Conservation (phyloP, 306 rosid species). For the Alnus rubra region DNA sequence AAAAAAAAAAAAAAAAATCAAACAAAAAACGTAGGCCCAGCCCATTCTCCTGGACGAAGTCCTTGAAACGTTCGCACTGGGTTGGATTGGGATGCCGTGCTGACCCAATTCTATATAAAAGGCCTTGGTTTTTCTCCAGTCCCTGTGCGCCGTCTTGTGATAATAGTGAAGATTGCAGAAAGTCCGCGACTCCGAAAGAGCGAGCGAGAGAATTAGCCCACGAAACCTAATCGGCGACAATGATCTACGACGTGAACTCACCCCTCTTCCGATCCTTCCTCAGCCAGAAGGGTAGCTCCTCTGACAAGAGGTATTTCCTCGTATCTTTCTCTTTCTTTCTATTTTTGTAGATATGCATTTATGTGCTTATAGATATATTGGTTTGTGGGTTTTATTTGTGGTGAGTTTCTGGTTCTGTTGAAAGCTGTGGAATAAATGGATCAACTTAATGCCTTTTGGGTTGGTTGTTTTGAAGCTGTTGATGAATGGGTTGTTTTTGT, state of each 20-base stretch:
- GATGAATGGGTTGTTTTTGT: not conserved
- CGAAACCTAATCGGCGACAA: slow-evolving; percentile 22
- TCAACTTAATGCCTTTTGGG: not conserved
- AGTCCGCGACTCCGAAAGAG: not conserved
- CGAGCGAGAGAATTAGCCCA: not conserved
- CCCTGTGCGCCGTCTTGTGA: not conserved
- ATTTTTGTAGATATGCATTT: not conserved
- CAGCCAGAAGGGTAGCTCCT: slow-evolving; percentile 95
- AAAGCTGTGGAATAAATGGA: not conserved
- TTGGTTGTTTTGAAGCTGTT: not conserved
- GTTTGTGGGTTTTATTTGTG: not conserved
- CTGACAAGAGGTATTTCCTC: slow-evolving; percentile 73
- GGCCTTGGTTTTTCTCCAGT: no score
- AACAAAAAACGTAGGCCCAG: no score
- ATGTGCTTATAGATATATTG: not conserved
- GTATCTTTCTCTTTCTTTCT: not conserved
- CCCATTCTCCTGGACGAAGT: no score
- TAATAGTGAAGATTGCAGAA: not conserved
- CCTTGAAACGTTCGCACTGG: no score
- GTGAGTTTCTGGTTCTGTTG: not conserved
- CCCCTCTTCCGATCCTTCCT: slow-evolving; percentile 98
- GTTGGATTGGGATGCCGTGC: not conserved
- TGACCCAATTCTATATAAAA: not conserved
- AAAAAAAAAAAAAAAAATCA: no score
- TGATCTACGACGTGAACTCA: slow-evolving; percentile 98